Conservation (phyloP, 2,329 filamentous ascomycete genomes). For the Fusarium sp. region DNA sequence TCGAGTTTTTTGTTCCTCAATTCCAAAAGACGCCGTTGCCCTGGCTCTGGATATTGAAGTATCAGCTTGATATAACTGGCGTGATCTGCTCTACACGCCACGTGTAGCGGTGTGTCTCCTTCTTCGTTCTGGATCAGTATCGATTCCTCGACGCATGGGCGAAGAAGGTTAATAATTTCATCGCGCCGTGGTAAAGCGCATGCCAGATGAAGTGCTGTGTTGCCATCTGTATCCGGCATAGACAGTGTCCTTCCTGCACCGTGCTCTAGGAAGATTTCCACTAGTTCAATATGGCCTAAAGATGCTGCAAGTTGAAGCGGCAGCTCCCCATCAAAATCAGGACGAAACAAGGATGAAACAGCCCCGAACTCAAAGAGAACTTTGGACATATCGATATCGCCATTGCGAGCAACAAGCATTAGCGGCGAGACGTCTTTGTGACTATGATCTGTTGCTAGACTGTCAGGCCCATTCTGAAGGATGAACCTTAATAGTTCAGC, state of each 20-base stretch:
- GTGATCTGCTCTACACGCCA: rapidly evolving
- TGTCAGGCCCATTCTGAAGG: background rate
- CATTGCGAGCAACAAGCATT: rapidly evolving
- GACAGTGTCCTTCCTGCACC: rapidly evolving
- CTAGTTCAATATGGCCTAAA: rapidly evolving
- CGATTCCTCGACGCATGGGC: rapidly evolving
- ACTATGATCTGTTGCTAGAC: rapidly evolving
- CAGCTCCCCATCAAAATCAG: rapidly evolving
- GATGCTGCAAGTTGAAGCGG: rapidly evolving
- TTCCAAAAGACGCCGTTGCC: rapidly evolving
- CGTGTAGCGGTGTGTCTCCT: rapidly evolving
- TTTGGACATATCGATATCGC: background rate
- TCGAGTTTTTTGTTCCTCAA: rapidly evolving
- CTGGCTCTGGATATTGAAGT: background rate
- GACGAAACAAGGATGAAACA: rapidly evolving
- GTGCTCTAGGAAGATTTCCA: background rate
- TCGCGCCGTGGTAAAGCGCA: rapidly evolving
- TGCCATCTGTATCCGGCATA: rapidly evolving
- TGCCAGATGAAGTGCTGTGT: rapidly evolving
- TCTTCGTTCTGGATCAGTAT: rapidly evolving
- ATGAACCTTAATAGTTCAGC: background rate
- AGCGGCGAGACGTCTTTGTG: rapidly evolving
- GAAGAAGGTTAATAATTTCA: rapidly evolving
- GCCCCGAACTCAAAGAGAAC: background rate
- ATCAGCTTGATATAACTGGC: background rate